These are phyloP conservation scores for Plasmodium knowlesi DNA, from an alignment of 169 alveolate genomes.

Conservation along the genomic window DNA sequence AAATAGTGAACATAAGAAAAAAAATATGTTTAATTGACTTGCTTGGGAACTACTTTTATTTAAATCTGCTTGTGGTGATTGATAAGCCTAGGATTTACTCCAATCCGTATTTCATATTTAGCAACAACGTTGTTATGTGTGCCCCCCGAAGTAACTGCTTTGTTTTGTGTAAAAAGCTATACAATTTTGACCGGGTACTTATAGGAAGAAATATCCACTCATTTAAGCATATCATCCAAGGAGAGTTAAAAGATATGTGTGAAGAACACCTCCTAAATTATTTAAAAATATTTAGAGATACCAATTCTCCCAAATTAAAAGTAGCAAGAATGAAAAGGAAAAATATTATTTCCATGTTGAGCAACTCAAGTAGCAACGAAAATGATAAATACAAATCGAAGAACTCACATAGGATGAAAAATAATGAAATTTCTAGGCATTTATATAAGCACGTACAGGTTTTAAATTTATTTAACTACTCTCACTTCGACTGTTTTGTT, in stretches of 20 bases:
- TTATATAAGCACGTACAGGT: slow-evolving; percentile 48
- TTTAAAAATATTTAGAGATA: slow-evolving; percentile 26
- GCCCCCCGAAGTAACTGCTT: slow-evolving; percentile 16
- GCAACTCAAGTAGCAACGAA: not conserved
- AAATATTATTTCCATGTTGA: not conserved
- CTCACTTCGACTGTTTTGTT: slow-evolving; percentile 50
- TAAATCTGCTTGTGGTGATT: slow-evolving; percentile 50
- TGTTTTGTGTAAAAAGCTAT: slow-evolving; percentile 14
- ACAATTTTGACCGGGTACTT: slow-evolving; percentile 54
- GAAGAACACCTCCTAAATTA: slow-evolving; percentile 26
- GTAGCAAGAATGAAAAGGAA: not conserved
- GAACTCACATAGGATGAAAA: not conserved
- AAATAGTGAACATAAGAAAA: slow-evolving; percentile 36
- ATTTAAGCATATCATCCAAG: slow-evolving; percentile 23
- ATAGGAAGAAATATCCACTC: slow-evolving; percentile 16
- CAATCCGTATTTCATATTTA: slow-evolving; percentile 66
- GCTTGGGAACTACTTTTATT: slow-evolving; percentile 23
- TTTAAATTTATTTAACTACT: slow-evolving; percentile 45
- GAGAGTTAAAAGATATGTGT: slow-evolving; percentile 24
- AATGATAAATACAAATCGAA: not conserved
- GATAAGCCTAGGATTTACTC: slow-evolving; percentile 63
- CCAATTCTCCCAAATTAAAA: slow-evolving; percentile 21
- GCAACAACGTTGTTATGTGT: slow-evolving; percentile 42
- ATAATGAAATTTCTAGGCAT: slow-evolving; percentile 24
- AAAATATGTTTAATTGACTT: slow-evolving; percentile 65